Base-by-base conservation (phyloP, 768 basidiomycete species). In the Chalciporus chontae region DNA sequence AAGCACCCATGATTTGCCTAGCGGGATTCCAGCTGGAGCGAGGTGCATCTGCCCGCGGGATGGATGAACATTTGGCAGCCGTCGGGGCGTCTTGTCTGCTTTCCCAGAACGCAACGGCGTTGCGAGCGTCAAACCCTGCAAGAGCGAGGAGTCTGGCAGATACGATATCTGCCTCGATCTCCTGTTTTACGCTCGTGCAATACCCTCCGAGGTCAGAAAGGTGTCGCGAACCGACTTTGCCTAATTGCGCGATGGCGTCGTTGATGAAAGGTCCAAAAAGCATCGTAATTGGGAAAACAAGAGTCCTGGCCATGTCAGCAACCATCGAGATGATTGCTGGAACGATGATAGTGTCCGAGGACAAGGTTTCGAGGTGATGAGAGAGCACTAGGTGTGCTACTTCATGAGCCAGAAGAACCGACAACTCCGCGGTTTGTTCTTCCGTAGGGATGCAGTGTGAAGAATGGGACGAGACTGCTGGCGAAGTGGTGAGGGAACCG, bases 181-280 rank as follows among this genome's bases (percentile, higher is more conserved):
- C 95, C 65, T 97, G 89, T 40, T 78, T 80, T 50, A 83, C 73
- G 51, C 81, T 90, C 40, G 85, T 90, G 62, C 92, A 94, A 45
- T 80, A 77, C 57, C 87, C 84, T 21, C 82, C 81, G 3, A 86
- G 69, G 65, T 83, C 86, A 43, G 76, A 73, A 34, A 94, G 73
- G 61, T 94, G 86, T 3, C 83, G 82, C 10, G 85, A 83, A 3
- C 89, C 85, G 1, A 87, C 77, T 63, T 84, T 85, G 21, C 90
- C 85, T 46, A 93, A 59, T 45, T 88, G 82, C 0, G 85, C 90
- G 21, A 98, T 78, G 3, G 91, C 94, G 59, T 99, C 95, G 62
- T 95, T 94, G 51, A 97, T 83, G 65, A 97, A 96, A 1, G 95
- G 95, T 0, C 95, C 94, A 48, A 97, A 83, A 8, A 94, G 61